These are phyloP conservation scores for Sphagnum fallax DNA, from an alignment of 228 moss, liverwort and hornwort species.

Conservation along the genomic window DNA sequence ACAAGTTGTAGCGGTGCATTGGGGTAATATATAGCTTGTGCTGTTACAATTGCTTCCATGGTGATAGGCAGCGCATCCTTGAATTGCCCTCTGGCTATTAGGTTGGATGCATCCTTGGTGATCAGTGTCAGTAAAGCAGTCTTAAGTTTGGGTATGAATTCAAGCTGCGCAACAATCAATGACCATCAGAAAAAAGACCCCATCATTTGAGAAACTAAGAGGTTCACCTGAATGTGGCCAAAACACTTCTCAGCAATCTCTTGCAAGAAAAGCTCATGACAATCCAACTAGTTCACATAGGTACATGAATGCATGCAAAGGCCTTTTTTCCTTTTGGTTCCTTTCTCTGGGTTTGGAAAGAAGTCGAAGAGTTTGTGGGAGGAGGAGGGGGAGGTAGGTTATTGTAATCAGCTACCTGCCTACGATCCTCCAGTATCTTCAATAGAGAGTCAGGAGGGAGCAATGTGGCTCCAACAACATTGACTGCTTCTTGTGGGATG, in stretches of 20 bases:
- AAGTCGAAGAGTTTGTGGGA: background rate
- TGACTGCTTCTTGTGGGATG: conserved; percentile 63
- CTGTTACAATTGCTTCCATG: conserved; percentile 72
- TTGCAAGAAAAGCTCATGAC: too few species aligned
- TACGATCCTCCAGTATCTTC: conserved; percentile 44
- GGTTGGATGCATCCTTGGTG: conserved; percentile 33
- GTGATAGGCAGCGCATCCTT: conserved; percentile 68
- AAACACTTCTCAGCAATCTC: too few species aligned
- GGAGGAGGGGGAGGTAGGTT: too few species aligned
- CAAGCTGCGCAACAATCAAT: conserved; percentile 23
- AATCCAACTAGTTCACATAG: too few species aligned
- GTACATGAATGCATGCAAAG: too few species aligned
- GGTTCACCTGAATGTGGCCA: background rate
- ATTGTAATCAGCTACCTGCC: conserved; percentile 27
- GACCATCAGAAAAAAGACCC: background rate
- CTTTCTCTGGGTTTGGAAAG: too few species aligned
- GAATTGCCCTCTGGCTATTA: conserved; percentile 48
- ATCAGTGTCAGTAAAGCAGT: conserved; percentile 56
- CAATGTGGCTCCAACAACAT: conserved; percentile 58
- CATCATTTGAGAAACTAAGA: background rate
- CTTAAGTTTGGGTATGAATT: conserved; percentile 46
- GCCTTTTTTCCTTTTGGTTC: too few species aligned
- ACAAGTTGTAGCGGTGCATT: conserved; percentile 55
- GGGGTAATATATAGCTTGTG: conserved; percentile 64
- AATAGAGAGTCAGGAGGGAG: conserved; percentile 56